Evolutionary conservation across 495 filamentous ascomycete species (phyloP).

Genomic region (Aspergillus haitiensis): DNA sequence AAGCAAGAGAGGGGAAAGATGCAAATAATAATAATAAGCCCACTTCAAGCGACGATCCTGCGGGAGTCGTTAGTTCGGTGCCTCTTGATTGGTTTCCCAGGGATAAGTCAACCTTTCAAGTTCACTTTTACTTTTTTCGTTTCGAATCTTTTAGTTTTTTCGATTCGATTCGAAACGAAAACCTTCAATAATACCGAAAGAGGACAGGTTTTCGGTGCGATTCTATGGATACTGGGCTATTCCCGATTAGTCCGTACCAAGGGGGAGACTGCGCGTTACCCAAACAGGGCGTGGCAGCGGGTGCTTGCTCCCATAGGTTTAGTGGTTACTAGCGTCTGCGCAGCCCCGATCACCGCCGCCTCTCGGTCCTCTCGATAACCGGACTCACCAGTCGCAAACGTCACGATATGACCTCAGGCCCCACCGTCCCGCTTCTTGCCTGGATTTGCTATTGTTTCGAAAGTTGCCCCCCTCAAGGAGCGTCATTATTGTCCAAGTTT

Average conservation of each 20-base stretch:
- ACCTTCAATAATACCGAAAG: no score
- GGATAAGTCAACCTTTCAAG: neutral
- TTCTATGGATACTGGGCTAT: constrained; percentile 14
- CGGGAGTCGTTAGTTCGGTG: no score
- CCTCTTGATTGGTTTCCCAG: neutral
- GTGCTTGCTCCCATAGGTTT: constrained; percentile 16
- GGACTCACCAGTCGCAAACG: constrained; percentile 20
- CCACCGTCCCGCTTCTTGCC: constrained; percentile 13
- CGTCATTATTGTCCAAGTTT: constrained; percentile 8
- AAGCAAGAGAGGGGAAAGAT: no score
- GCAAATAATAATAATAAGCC: no score
- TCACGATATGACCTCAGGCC: constrained; percentile 31
- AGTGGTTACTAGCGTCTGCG: constrained; percentile 11
- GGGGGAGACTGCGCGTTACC: constrained; percentile 15
- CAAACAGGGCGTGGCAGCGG: constrained; percentile 17
- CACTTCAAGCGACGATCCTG: no score
- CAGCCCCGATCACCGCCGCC: constrained; percentile 21
- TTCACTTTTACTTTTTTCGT: neutral
- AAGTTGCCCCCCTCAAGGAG: constrained; percentile 8
- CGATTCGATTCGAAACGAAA: neutral
- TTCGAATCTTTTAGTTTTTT: neutral
- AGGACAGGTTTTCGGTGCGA: constrained; percentile 8
- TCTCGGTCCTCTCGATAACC: constrained; percentile 7
- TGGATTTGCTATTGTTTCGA: constrained; percentile 8
- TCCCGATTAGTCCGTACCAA: constrained; percentile 12